Percentiles rank a stretch among this genome's conserved stretches.
These are phyloP conservation scores for Arthrinium phaeospermum DNA, from an alignment of 2,329 filamentous ascomycete genomes.

Conservation along the genomic window DNA sequence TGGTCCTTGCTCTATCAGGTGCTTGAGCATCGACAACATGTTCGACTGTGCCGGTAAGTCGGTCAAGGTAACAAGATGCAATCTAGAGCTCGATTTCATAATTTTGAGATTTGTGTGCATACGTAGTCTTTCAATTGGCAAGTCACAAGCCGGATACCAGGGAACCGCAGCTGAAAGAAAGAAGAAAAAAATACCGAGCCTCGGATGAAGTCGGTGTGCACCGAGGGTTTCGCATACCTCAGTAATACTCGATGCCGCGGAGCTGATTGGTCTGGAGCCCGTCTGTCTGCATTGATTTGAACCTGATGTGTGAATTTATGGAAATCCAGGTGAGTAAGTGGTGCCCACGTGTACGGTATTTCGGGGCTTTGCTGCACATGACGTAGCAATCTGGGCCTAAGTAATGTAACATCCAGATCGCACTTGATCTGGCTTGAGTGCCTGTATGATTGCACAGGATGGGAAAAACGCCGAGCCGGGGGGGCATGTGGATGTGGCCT, in stretches of 20 bases:
- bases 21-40: not conserved
- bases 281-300: not conserved
- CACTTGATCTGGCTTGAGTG: not conserved
- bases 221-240: not conserved
- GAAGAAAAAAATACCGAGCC: not conserved
- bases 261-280: not conserved
- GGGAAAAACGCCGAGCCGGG: not conserved
- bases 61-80: not conserved
- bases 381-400: not conserved
- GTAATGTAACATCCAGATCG: conserved; percentile 4
- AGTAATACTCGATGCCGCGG: not conserved
- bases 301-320: not conserved
- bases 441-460: not conserved
- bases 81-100: not conserved
- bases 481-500: not conserved
- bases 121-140: not conserved
- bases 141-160: not conserved
- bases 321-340: not conserved
- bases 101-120: not conserved
- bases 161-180: conserved; percentile 12
- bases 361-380: not conserved
- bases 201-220: conserved; percentile 13
- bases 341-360: conserved; percentile 1
- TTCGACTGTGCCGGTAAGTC: not conserved
- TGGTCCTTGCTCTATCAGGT: not conserved